Evolutionary conservation across 2,329 filamentous ascomycete species (phyloP), one percentile per base, ranked within the genome.

Genomic region (Botrytis hyacinthi): DNA sequence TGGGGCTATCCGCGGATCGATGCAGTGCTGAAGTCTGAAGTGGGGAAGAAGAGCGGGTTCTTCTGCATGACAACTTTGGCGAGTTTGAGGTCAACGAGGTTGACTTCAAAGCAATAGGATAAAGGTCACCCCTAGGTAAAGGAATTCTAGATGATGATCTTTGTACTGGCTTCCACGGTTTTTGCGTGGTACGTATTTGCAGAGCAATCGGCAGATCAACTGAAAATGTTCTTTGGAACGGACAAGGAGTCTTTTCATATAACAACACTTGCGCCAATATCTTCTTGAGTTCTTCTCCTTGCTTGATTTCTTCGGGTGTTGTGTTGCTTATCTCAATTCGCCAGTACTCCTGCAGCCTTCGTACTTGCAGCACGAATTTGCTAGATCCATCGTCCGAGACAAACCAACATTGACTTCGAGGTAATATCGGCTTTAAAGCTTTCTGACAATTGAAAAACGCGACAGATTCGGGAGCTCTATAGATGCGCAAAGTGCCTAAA

Each of bases 321-420:
- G 86, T 85, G 26, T 89, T 87, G 0, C 94, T 93, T 9, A 98
- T 84, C 80, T 98, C 95, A 78, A 98, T 96, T 76, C 95, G 90
- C 87, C 96, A 97, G 82, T 96, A 98, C 44, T 72, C 70, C 61
- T 92, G 91, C 44, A 95, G 91, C 62, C 91, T 89, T 35, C 94
- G 87, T 76, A 97, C 93, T 76, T 95, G 92, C 74, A 98, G 84
- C n/a, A 97, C 92, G 78, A 97, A 97, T 78, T 91, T 88, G 82
- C 86, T 94, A 92, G 70, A 74, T 73, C 91, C 88, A 73, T 93
- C 92, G 81, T 97, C 93, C 46, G 71, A 73, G 20, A 98, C 92
- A 81, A 93, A 97, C 95, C 95, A 98, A 80, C 93, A 97, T 82
- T 97, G 94, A 74, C 94, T 97, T 81, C 93, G 93, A 37, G 93